phyloP scores from a whole-genome alignment of 2,329 filamentous ascomycete species.

The Xylariaceae sp. region DNA sequence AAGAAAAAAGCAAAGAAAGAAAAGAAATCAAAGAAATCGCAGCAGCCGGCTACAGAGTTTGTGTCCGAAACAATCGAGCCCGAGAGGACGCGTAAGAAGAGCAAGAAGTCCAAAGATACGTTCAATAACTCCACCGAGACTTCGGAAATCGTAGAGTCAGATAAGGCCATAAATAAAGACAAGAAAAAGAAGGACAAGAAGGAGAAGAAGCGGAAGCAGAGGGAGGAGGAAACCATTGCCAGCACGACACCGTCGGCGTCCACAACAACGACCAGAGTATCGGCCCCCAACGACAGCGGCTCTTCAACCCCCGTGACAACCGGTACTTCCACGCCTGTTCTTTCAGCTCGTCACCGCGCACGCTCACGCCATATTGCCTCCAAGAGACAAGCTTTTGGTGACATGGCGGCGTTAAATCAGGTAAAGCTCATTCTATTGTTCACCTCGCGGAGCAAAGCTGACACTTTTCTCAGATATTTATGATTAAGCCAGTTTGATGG shows the following conservation, averaged over 20 bases:
- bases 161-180: slow-evolving; percentile 45
- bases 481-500: slow-evolving; percentile 31
- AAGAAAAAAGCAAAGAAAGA: slow-evolving; percentile 28
- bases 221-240: slow-evolving; percentile 30
- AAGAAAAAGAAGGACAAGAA: slow-evolving; percentile 39
- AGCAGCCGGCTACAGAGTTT: slow-evolving; percentile 22
- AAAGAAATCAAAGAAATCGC: slow-evolving; percentile 27
- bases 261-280: slow-evolving; percentile 19
- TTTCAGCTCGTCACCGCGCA: slow-evolving; percentile 65
- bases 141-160: slow-evolving; percentile 23
- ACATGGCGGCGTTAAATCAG: slow-evolving; percentile 81
- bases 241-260: slow-evolving; percentile 20
- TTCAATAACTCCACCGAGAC: slow-evolving; percentile 22
- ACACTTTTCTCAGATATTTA: slow-evolving; percentile 28
- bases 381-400: slow-evolving; percentile 78
- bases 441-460: slow-evolving; percentile 9
- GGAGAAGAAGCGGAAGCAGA: slow-evolving; percentile 40
- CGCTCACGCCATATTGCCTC: slow-evolving; percentile 81
- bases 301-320: slow-evolving; percentile 38
- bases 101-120: slow-evolving; percentile 30
- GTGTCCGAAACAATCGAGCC: slow-evolving; percentile 6
- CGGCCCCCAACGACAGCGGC: slow-evolving; percentile 31
- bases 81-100: slow-evolving; percentile 25
- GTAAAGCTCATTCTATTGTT: slow-evolving; percentile 41
- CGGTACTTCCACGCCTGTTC: slow-evolving; percentile 44